A percentile compares a stretch with the other conserved stretches of the same genome.
Conservation (phyloP, 345 rosid species). For the Linum trigynum region DNA sequence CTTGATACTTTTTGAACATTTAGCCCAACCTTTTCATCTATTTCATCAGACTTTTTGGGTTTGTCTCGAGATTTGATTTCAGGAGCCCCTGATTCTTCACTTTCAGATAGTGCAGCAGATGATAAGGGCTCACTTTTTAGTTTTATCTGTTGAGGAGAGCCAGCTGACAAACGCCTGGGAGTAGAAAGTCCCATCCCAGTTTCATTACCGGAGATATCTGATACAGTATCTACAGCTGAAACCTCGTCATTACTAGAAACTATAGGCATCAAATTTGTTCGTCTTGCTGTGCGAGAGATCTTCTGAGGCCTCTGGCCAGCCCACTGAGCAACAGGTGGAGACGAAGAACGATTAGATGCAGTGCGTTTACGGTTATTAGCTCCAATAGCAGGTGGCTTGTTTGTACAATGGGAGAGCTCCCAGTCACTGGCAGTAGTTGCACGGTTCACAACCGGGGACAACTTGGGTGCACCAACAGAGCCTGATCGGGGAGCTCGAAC, state of each 20-base stretch:
- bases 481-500: constrained; percentile 71
- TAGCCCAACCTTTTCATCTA: constrained; percentile 54
- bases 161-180: constrained; percentile 46
- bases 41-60: constrained; percentile 58
- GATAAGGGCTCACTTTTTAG: constrained; percentile 63
- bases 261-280: constrained; percentile 65
- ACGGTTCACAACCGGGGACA: constrained; percentile 55
- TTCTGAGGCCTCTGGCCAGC: constrained; percentile 82
- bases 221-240: constrained; percentile 46
- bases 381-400: constrained; percentile 63
- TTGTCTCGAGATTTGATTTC: constrained; percentile 68
- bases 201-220: constrained; percentile 62
- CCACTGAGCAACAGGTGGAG: constrained; percentile 84
- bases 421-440: constrained; percentile 58
- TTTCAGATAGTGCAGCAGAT: constrained; percentile 70
- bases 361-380: constrained; percentile 65
- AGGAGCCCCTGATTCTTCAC: constrained; percentile 80
- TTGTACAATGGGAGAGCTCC: constrained; percentile 76
- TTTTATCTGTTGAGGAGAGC: constrained; percentile 74
- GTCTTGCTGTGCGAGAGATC: constrained; percentile 80
- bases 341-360: constrained; percentile 54
- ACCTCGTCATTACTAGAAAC: constrained; percentile 62
- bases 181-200: constrained; percentile 39
- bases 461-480: constrained; percentile 51
- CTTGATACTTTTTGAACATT: constrained; percentile 52